Base-by-base conservation (phyloP, 768 basidiomycete species). In the Thelephora aurantiotincta region DNA sequence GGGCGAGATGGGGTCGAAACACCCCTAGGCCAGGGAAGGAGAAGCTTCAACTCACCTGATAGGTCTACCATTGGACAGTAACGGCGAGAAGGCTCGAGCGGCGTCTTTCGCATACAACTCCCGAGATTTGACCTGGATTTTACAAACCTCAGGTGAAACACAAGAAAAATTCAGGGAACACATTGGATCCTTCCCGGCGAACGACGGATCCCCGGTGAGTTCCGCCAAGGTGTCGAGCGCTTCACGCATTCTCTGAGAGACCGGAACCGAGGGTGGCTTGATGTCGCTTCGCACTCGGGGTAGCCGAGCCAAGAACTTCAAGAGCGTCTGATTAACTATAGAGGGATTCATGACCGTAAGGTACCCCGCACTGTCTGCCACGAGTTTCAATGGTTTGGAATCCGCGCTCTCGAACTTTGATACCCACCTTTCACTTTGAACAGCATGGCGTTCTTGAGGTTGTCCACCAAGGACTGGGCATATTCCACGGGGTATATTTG, bases 151-250 rank as follows among this genome's bases (percentile, higher is more conserved):
- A 7, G 65, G 64, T 0, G 78, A 52, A 30, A 82, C 67, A 53
- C 77, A 77, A 11, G 73, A 81, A 55, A 87, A 87, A 6, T 82
- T 84, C 44, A 86, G 64, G 1, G 77, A 65, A 5, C 75, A 82
- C n/a, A 57, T 49, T 11, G 82, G 77, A 54, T 80, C 69, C 22
- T 75, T 71, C 11, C 63, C 57, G 9, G 67, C 65, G 33, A 80
- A 69, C 19, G 61, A 59, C 11, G 69, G 59, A 53, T 74, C 68
- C 14, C 60, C 63, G 13, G 64, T 65, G n/a, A 81, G 61, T 26
- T 74, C 68, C 9, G 77, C 69, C 33, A 85, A 66, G 44, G 62
- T 69, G 7, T 54, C 60, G 5, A 88, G 60, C 0, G 83, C 84
- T 2, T 54, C 54, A 43, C 61, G 58, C 72, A 84, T 78, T 19